phyloP scores from a whole-genome alignment of 495 filamentous ascomycete species.

The Talaromyces stipitatus region DNA sequence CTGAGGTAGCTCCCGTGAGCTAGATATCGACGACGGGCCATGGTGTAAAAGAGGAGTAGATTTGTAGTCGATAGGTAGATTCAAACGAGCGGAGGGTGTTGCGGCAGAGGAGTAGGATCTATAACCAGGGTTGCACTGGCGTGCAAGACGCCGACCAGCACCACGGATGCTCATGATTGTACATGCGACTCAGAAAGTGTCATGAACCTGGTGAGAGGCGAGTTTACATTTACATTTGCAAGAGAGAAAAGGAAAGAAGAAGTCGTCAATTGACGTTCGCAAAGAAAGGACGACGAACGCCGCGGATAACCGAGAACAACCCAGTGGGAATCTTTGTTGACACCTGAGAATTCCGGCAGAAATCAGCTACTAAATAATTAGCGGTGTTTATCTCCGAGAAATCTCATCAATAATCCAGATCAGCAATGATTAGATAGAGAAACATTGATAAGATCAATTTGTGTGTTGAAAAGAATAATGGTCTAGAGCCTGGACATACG shows the following conservation, averaged over 20 bases:
- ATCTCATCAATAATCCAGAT: too few species aligned
- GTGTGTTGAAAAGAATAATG: too few species aligned
- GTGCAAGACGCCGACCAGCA: conserved; percentile 6
- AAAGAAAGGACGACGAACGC: neutral
- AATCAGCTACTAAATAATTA: neutral
- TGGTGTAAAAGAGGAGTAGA: conserved; percentile 76
- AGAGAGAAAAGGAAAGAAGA: neutral
- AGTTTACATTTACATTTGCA: neutral
- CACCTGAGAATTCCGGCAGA: conserved; percentile 2
- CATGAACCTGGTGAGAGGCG: neutral
- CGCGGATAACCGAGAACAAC: conserved; percentile 7
- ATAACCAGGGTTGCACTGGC: neutral
- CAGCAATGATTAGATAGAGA: too few species aligned
- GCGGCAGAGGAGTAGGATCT: conserved; percentile 19
- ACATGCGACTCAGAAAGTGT: neutral
- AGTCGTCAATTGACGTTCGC: neutral
- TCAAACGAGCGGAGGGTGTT: conserved; percentile 53
- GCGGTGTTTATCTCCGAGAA: too few species aligned
- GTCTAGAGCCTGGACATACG: too few species aligned
- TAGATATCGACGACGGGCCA: conserved; percentile 60
- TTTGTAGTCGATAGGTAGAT: conserved; percentile 83
- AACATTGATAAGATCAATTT: too few species aligned
- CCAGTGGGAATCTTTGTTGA: neutral
- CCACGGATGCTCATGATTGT: neutral
- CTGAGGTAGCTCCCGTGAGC: conserved; percentile 53